A percentile compares a stretch with the other conserved stretches of the same genome.
phyloP scores from a whole-genome alignment of 1,284 basidiomycete genomes.

The Puccinia coronata region DNA sequence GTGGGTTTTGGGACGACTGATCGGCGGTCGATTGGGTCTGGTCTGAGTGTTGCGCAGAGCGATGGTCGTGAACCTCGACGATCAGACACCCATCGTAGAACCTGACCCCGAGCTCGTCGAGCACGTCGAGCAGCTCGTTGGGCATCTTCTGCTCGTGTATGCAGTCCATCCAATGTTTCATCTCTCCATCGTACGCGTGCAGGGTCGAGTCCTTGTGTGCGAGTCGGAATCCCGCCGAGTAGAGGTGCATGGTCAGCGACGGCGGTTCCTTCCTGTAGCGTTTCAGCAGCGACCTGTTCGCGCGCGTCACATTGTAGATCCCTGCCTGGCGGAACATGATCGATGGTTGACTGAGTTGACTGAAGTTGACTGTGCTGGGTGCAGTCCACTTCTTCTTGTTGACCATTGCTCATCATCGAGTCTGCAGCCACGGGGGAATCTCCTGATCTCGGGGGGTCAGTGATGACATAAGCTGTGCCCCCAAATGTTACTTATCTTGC shows the following conservation, averaged over 20 bases:
- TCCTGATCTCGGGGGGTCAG: no score
- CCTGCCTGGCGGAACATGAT: conserved; percentile 38
- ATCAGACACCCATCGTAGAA: conserved; percentile 50
- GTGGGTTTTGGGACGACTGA: conserved; percentile 11
- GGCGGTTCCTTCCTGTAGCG: conserved; percentile 44
- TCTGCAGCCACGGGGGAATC: no score
- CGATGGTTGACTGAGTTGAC: no score
- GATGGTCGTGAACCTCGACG: conserved; percentile 50
- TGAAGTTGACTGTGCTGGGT: no score
- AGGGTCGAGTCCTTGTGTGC: conserved; percentile 21
- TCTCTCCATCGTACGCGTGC: conserved; percentile 40
- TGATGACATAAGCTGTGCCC: no score
- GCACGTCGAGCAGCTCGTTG: conserved; percentile 43
- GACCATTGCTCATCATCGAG: no score
- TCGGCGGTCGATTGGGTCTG: conserved; percentile 7
- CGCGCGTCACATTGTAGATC: conserved; percentile 41
- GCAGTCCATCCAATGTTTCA: conserved; percentile 49
- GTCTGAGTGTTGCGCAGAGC: conserved; percentile 18
- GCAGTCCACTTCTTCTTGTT: no score
- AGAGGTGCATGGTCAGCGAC: conserved; percentile 45
- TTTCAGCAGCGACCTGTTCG: conserved; percentile 28
- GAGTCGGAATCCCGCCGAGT: conserved; percentile 34
- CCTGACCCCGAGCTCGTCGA: conserved; percentile 38
- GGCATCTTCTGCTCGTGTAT: conserved; percentile 49
- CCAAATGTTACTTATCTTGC: no score